Evolutionary conservation across 225 moss, liverwort and hornwort species (phyloP).

Genomic region (Pseudisothecium myosuroides): DNA sequence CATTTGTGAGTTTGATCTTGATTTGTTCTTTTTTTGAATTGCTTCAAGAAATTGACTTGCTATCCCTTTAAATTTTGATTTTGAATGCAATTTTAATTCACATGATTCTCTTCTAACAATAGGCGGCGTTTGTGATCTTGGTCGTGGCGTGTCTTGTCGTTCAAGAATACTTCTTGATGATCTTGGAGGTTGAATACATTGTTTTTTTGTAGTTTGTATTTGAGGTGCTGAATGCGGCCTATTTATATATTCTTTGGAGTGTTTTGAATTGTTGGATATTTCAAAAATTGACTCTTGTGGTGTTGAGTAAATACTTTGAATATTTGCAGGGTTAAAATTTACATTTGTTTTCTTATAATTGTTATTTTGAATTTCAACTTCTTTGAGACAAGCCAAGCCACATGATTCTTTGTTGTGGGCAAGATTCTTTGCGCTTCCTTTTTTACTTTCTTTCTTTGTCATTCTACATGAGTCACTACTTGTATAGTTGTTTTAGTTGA

Average conservation of each 20-base stretch:
- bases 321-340: neutral
- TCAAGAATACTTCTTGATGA: neutral
- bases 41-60: neutral
- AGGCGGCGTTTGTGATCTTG: neutral
- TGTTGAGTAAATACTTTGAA: neutral
- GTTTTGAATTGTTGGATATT: neutral
- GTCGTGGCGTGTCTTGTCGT: neutral
- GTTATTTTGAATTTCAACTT: neutral
- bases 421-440: neutral
- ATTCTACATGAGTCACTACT: neutral
- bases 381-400: neutral
- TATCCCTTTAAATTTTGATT: neutral
- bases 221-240: neutral
- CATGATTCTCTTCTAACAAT: neutral
- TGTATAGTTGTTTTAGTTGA: neutral
- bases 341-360: neutral
- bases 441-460: slow-evolving; percentile 6
- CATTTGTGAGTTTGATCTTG: neutral
- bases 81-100: neutral
- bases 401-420: neutral
- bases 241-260: neutral
- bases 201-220: neutral
- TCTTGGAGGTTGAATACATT: neutral
- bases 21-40: neutral
- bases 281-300: neutral